These are phyloP conservation scores for Penicillium simplicissimum DNA, from an alignment of 495 filamentous ascomycete genomes.

Conservation along the genomic window DNA sequence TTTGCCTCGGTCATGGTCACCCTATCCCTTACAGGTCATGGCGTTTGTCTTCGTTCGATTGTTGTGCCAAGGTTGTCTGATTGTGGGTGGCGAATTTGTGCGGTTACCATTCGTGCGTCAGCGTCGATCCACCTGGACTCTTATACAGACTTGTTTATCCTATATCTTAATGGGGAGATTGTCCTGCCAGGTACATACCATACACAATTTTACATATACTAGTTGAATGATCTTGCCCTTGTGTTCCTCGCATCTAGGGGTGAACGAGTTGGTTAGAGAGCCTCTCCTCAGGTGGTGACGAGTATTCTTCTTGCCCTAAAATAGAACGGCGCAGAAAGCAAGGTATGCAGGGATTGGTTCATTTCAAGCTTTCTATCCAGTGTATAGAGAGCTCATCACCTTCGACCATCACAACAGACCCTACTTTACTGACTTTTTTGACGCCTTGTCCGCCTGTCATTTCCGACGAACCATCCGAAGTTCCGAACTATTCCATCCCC, in stretches of 20 bases:
- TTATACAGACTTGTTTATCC: constrained; percentile 15
- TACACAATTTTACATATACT: constrained; percentile 19
- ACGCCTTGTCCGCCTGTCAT: background rate
- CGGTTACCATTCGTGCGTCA: constrained; percentile 21
- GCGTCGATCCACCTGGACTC: constrained; percentile 20
- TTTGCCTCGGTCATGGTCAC: constrained; percentile 15
- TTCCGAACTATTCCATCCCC: background rate
- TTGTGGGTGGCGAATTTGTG: constrained; percentile 28
- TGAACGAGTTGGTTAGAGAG: background rate
- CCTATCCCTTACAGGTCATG: constrained; percentile 30
- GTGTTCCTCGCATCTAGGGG: background rate
- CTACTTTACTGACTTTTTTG: background rate
- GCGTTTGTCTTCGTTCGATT: constrained; percentile 26
- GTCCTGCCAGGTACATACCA: constrained; percentile 28
- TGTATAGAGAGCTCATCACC: constrained; percentile 14
- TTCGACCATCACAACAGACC: background rate
- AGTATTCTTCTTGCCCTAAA: background rate
- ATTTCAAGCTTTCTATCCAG: background rate
- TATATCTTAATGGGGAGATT: constrained; percentile 13
- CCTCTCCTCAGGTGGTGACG: background rate
- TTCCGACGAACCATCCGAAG: constrained; percentile 2
- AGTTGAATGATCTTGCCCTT: background rate
- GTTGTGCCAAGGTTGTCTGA: constrained; percentile 11
- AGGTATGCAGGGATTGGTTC: constrained; percentile 3
- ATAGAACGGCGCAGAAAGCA: constrained; percentile 2